Conservation (phyloP, 1,284 basidiomycete species). For the Inonotus obliquus region DNA sequence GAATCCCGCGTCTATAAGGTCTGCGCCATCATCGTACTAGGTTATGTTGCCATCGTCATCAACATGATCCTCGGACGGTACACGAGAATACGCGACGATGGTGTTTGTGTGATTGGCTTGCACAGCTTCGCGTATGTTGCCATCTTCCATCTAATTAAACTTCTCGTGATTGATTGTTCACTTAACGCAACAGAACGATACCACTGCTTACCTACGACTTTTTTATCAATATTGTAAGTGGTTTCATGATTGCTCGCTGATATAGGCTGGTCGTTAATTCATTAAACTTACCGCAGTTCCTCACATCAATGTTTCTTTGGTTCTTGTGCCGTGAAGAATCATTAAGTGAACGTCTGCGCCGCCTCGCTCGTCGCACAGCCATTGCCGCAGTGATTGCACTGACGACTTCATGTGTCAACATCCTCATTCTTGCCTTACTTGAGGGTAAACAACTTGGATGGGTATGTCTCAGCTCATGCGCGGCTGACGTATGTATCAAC, state of each 20-base stretch:
- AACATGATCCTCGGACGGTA: conserved; percentile 36
- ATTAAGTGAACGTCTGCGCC: conserved; percentile 32
- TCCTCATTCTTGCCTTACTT: conserved; percentile 43
- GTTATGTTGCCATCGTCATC: conserved; percentile 31
- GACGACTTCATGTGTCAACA: conserved; percentile 43
- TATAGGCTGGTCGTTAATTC: not conserved
- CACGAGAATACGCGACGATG: conserved; percentile 31
- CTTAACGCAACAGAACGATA: conserved; percentile 27
- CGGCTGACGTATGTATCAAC: conserved; percentile 42
- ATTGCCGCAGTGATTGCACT: conserved; percentile 42
- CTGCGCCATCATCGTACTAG: conserved; percentile 27
- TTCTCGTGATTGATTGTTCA: not conserved
- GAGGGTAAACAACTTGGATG: conserved; percentile 48
- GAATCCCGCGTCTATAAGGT: conserved; percentile 33
- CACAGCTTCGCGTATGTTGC: conserved; percentile 28
- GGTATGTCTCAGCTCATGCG: conserved; percentile 51
- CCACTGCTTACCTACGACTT: conserved; percentile 40
- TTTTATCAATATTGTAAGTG: conserved; percentile 27
- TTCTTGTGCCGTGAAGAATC: conserved; percentile 37
- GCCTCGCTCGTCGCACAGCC: conserved; percentile 37
- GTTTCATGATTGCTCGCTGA: conserved; percentile 5
- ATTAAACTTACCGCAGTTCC: conserved; percentile 20
- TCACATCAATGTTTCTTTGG: conserved; percentile 44
- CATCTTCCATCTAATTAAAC: not conserved
- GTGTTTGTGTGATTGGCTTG: conserved; percentile 43